A percentile compares a stretch with the other conserved stretches of the same genome.
Evolutionary conservation across 345 rosid species (phyloP).

Genomic region (Salix viminalis): DNA sequence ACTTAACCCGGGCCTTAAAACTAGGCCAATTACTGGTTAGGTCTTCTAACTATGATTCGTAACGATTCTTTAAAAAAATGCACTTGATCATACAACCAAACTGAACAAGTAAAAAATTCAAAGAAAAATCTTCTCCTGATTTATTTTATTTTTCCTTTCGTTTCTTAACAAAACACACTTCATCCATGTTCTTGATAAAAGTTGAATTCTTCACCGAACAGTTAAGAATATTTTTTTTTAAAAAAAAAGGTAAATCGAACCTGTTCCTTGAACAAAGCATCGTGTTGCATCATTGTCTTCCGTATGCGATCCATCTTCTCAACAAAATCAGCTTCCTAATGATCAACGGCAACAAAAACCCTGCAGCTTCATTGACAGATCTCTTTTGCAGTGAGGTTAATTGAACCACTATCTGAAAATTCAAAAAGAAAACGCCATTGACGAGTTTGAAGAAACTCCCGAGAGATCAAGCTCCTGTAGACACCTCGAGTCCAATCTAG

Average conservation of each 20-base stretch:
- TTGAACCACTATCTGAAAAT: background rate
- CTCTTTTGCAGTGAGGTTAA: background rate
- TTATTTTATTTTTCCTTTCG: no score
- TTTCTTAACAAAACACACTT: background rate
- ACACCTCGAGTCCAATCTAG: no score
- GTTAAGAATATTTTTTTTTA: background rate
- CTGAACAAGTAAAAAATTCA: background rate
- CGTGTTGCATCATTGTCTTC: constrained; percentile 16
- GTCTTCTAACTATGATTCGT: no score
- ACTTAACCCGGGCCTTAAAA: no score
- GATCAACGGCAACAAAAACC: background rate
- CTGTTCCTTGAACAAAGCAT: constrained; percentile 20
- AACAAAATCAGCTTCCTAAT: background rate
- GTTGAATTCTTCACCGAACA: background rate
- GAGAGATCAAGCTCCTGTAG: no score
- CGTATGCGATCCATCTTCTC: constrained; percentile 16
- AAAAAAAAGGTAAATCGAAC: background rate
- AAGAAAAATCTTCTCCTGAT: background rate
- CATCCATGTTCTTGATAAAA: background rate
- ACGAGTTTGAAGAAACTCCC: no score
- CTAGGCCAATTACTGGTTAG: no score
- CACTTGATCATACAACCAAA: background rate
- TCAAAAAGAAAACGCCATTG: background rate
- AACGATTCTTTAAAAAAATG: background rate
- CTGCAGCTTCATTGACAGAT: background rate